Percentiles rank a stretch among this genome's conserved stretches.
These are phyloP conservation scores for Escallonia herrerae DNA, from an alignment of 129 eudicot genomes.

Conservation along the genomic window DNA sequence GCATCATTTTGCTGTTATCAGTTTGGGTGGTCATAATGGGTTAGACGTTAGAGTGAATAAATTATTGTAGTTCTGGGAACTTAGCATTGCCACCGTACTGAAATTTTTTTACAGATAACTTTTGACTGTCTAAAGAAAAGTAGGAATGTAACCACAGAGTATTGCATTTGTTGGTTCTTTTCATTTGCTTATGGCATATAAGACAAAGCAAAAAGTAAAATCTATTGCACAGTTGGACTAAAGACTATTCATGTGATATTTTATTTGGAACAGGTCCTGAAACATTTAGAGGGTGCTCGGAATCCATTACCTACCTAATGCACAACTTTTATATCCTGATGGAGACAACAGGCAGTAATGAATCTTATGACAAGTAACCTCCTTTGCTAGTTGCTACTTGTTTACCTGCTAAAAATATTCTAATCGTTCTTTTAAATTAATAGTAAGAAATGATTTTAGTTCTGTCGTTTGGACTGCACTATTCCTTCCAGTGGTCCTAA, in stretches of 20 bases:
- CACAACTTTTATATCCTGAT: conserved; percentile 88
- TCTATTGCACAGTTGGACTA: neutral
- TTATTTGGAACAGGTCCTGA: conserved; percentile 51
- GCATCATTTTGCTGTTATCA: too few species aligned
- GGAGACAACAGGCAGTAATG: conserved; percentile 95
- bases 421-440: neutral
- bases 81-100: too few species aligned
- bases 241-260: neutral
- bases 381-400: conserved; percentile 10
- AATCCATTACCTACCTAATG: conserved; percentile 77
- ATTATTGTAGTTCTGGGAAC: too few species aligned
- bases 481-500: neutral
- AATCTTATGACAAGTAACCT: conserved; percentile 79
- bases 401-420: neutral
- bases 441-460: neutral
- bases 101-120: too few species aligned
- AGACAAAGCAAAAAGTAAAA: too few species aligned
- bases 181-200: too few species aligned
- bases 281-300: conserved; percentile 74
- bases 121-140: too few species aligned
- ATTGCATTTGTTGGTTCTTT: too few species aligned
- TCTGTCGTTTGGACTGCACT: neutral
- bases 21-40: too few species aligned
- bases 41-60: too few species aligned
- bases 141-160: too few species aligned